These are phyloP conservation scores for Laburnicola sp. DNA, from an alignment of 2,329 filamentous ascomycete genomes.

Conservation along the genomic window DNA sequence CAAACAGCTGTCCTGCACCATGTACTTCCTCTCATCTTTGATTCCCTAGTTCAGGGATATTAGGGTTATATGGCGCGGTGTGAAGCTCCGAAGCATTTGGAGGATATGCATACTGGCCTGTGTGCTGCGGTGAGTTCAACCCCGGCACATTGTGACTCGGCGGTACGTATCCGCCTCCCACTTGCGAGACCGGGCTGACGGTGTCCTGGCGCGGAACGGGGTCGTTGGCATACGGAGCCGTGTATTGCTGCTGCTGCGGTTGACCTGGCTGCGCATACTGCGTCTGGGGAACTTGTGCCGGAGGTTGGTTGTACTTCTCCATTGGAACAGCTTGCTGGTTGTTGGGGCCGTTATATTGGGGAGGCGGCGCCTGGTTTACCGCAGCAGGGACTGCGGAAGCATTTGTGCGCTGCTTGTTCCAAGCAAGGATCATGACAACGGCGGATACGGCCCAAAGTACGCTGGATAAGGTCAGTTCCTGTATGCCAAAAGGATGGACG, in stretches of 20 bases:
- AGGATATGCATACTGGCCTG: slow-evolving; percentile 1
- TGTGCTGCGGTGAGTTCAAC: slow-evolving; percentile 10
- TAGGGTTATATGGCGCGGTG: slow-evolving; percentile 3
- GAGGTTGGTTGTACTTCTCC: slow-evolving; percentile 13
- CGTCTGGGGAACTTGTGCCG: slow-evolving; percentile 4
- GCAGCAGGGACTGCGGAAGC: not conserved
- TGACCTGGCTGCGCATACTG: slow-evolving; percentile 10
- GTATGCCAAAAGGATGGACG: not conserved
- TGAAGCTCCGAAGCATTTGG: slow-evolving; percentile 4
- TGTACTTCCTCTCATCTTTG: not conserved
- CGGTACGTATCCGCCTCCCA: not conserved
- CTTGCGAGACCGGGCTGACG: slow-evolving; percentile 14
- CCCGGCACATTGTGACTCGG: slow-evolving; percentile 2
- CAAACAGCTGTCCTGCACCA: not conserved
- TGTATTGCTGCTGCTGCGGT: slow-evolving; percentile 3
- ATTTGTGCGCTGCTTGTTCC: slow-evolving; percentile 11
- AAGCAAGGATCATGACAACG: slow-evolving; percentile 5
- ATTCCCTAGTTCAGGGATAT: slow-evolving; percentile 3
- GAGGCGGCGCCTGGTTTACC: not conserved
- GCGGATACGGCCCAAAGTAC: slow-evolving; percentile 7
- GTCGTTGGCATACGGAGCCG: slow-evolving; percentile 9
- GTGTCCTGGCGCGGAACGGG: slow-evolving; percentile 14
- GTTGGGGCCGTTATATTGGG: slow-evolving; percentile 9
- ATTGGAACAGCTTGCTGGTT: slow-evolving; percentile 8
- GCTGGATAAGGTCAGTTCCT: slow-evolving; percentile 1